A percentile compares a stretch with the other conserved stretches of the same genome.
phyloP scores from a whole-genome alignment of 306 rosid species.

The Carpinus viminea region DNA sequence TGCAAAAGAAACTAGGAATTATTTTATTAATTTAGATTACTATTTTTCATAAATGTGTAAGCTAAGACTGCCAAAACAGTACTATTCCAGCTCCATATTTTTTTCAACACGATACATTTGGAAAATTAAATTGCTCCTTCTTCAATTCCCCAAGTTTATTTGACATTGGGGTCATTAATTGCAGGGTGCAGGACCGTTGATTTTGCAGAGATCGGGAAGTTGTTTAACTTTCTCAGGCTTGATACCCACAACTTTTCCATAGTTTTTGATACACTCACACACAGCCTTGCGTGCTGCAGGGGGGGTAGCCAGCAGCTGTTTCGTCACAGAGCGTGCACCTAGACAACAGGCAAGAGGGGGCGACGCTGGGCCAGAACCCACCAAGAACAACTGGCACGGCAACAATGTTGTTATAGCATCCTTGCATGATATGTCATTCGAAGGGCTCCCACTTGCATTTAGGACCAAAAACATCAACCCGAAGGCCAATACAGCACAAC shows the following conservation, averaged over 20 bases:
- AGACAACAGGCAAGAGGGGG: constrained; percentile 8
- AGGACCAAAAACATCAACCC: constrained; percentile 5
- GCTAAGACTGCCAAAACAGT: too few relatives aligned
- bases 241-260: not conserved
- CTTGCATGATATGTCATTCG: constrained; percentile 21
- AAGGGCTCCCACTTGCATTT: not conserved
- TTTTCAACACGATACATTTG: not conserved
- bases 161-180: too few relatives aligned
- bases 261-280: constrained; percentile 21
- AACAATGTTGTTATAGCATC: not conserved
- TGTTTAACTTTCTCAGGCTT: not conserved
- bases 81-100: too few relatives aligned
- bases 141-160: not conserved
- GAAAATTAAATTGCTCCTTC: too few relatives aligned
- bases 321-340: not conserved
- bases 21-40: not conserved
- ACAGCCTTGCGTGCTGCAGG: not conserved
- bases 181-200: constrained; percentile 21
- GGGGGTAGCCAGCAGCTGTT: constrained; percentile 5
- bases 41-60: too few relatives aligned
- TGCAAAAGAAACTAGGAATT: too few relatives aligned
- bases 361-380: not conserved
- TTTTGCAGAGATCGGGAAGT: constrained; percentile 16
- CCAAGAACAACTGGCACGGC: constrained; percentile 24
- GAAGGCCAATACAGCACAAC: not conserved